Conservation (phyloP, 148 eudicot species). For the Heliosperma pusillum region DNA sequence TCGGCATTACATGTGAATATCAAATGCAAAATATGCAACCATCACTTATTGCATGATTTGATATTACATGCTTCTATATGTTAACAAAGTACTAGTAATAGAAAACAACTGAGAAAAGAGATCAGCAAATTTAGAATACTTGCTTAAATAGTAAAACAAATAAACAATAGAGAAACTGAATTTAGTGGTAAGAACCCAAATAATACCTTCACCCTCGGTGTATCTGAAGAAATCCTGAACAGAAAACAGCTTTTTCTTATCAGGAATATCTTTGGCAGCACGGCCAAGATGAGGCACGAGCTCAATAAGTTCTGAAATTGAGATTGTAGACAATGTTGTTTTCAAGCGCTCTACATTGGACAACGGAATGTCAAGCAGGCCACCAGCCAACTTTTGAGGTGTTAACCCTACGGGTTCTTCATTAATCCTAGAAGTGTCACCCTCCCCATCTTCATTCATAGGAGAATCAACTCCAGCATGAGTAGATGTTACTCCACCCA, state of each 20-base stretch:
- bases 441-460: slow-evolving; percentile 58
- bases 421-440: slow-evolving; percentile 25
- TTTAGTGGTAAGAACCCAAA: not conserved
- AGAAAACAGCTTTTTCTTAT: slow-evolving; percentile 90
- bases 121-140: not conserved
- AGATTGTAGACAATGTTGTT: slow-evolving; percentile 78
- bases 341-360: slow-evolving; percentile 96
- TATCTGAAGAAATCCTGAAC: slow-evolving; percentile 99
- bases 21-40: not conserved
- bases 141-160: not conserved
- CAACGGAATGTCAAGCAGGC: slow-evolving; percentile 81
- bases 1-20: not conserved
- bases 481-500: slow-evolving; percentile 73
- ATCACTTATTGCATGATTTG: not conserved
- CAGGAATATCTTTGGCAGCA: slow-evolving; percentile 76
- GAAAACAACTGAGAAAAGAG: not conserved
- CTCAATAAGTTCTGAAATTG: slow-evolving; percentile 81
- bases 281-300: slow-evolving; percentile 81
- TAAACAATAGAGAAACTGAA: not conserved
- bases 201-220: slow-evolving; percentile 89
- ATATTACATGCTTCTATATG: not conserved
- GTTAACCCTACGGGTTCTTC: slow-evolving; percentile 57
- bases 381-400: slow-evolving; percentile 68
- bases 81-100: not conserved
- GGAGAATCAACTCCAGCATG: slow-evolving; percentile 61